A percentile compares a stretch with the other conserved stretches of the same genome.
phyloP scores from a whole-genome alignment of 805 yeast species.

The Komagataella populi region DNA sequence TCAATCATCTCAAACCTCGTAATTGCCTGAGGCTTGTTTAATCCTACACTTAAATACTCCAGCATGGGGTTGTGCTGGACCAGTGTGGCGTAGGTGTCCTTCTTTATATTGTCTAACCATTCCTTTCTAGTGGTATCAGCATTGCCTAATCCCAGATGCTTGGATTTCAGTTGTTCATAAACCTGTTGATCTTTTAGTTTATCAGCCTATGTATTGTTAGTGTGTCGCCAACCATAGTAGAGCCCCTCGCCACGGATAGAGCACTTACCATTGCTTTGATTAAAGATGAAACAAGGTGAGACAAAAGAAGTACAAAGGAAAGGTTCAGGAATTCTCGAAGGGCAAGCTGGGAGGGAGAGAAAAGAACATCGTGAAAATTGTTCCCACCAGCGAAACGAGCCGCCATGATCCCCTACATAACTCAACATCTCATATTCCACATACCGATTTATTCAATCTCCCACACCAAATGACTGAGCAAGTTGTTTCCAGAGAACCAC shows the following conservation, averaged over 20 bases:
- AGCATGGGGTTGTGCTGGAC: slow-evolving; percentile 44
- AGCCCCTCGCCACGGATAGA: neutral
- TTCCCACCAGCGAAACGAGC: neutral
- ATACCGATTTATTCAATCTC: neutral
- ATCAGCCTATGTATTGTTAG: slow-evolving; percentile 36
- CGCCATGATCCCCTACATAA: neutral
- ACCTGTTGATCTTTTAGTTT: slow-evolving; percentile 45
- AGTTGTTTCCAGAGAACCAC: neutral
- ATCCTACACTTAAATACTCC: slow-evolving; percentile 38
- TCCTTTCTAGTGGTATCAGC: slow-evolving; percentile 57
- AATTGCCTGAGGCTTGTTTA: slow-evolving; percentile 27
- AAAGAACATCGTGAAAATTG: neutral
- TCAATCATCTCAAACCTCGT: slow-evolving; percentile 20
- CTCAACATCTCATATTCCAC: neutral
- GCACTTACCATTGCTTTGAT: neutral
- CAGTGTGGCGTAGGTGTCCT: slow-evolving; percentile 53
- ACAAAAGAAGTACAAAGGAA: neutral
- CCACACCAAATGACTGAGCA: neutral
- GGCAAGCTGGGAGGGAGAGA: neutral
- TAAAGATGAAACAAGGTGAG: neutral
- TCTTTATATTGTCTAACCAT: slow-evolving; percentile 52
- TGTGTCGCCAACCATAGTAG: neutral
- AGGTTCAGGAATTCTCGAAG: neutral
- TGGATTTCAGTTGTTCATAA: slow-evolving; percentile 40
- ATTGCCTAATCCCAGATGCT: slow-evolving; percentile 66